Conservation (phyloP, 1,284 basidiomycete species). For the Nidula niveotomentosa region DNA sequence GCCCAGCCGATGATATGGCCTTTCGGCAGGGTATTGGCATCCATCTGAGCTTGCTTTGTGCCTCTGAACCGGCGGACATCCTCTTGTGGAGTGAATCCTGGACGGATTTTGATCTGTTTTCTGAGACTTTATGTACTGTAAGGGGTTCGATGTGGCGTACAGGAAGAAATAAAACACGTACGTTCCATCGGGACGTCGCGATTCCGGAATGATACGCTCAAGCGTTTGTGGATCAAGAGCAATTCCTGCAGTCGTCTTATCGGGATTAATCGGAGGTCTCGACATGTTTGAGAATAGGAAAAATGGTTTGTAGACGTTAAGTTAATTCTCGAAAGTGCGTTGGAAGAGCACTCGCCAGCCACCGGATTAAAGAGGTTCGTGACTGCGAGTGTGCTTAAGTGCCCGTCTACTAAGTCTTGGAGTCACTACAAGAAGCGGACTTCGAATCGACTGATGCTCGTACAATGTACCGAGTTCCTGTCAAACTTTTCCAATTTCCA, state of each 20-base stretch:
- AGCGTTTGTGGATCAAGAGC: conserved; percentile 80
- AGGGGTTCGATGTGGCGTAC: background rate
- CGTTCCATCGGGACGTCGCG: conserved; percentile 84
- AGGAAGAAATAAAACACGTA: conserved; percentile 43
- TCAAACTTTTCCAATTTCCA: too few species aligned
- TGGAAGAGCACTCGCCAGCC: too few species aligned
- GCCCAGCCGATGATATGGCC: conserved; percentile 80
- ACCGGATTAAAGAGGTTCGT: too few species aligned
- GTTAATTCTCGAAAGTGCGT: too few species aligned
- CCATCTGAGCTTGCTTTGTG: conserved; percentile 70
- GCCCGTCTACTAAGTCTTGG: too few species aligned
- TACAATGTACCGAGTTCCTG: too few species aligned
- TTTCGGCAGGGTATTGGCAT: conserved; percentile 61
- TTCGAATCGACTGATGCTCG: too few species aligned
- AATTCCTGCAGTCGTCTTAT: conserved; percentile 77
- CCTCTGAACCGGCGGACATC: conserved; percentile 86
- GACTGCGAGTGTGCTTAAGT: too few species aligned
- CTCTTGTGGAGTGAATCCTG: conserved; percentile 94
- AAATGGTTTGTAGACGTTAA: background rate
- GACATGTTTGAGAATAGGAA: conserved; percentile 52
- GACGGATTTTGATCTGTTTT: conserved; percentile 89
- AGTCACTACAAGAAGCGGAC: too few species aligned
- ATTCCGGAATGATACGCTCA: conserved; percentile 87
- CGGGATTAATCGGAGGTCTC: conserved; percentile 70
- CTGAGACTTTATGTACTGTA: conserved; percentile 57